A percentile compares a stretch with the other conserved stretches of the same genome.
Conservation (phyloP, 2,329 filamentous ascomycete genomes). For the Exophiala alcalophila region DNA sequence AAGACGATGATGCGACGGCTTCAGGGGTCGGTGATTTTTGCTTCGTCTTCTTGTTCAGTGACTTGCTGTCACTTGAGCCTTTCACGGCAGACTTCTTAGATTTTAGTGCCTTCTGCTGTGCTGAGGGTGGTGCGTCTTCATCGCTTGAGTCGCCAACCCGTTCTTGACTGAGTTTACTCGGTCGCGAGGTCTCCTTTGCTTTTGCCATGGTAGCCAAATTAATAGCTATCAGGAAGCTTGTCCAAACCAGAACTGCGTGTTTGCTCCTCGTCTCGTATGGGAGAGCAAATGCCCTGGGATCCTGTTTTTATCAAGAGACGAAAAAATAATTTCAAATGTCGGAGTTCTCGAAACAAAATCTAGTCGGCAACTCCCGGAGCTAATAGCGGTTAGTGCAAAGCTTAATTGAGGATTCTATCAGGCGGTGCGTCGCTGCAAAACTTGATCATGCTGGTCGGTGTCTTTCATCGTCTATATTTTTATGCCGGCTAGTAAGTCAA, state of each 20-base stretch:
- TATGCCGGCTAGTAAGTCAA: conserved; percentile 22
- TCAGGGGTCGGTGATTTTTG: conserved; percentile 5
- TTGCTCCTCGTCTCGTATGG: no score
- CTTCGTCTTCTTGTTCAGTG: neutral
- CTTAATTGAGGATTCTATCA: neutral
- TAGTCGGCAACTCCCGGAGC: conserved; percentile 6
- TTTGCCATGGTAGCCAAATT: conserved; percentile 8
- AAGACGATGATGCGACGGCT: no score
- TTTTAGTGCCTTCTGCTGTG: conserved; percentile 3
- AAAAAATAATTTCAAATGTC: neutral
- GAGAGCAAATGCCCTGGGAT: no score
- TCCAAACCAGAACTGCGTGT: neutral
- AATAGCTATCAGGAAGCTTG: neutral
- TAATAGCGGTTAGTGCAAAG: conserved; percentile 2
- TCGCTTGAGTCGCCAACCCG: conserved; percentile 25
- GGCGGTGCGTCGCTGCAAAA: no score
- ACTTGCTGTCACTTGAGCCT: conserved; percentile 1
- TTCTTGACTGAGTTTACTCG: conserved; percentile 23
- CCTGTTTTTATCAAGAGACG: neutral
- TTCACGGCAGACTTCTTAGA: conserved; percentile 8
- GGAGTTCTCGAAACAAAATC: conserved; percentile 2
- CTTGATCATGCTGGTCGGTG: neutral
- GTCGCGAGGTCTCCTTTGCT: conserved; percentile 1
- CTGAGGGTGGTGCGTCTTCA: conserved; percentile 10
- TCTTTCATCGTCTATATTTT: conserved; percentile 1